Evolutionary conservation across 352 stramenopile species (phyloP), one percentile per base, ranked within the genome.

Genomic region (Phytopythium ostracodes): DNA sequence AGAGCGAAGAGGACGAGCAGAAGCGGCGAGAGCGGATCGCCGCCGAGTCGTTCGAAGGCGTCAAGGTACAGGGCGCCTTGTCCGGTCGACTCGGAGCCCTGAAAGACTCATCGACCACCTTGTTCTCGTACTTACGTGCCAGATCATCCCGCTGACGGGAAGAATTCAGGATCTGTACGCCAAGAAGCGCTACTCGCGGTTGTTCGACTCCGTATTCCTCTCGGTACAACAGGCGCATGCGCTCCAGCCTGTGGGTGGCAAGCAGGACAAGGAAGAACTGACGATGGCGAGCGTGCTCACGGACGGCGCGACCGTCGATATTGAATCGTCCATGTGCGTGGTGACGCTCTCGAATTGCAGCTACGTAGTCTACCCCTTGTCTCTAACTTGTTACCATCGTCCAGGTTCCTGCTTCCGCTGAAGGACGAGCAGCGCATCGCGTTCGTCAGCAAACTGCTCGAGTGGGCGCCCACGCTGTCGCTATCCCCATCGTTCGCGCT

Each of bases 321-420:
- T 94, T 52, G 85, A 94, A 56, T 90, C 83, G 10, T 86, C 82
- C 12, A 75, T 81, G 83, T 92, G 73, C 50, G 82, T 87, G 18
- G 14, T 29, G 24, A 44, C n/a, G 15, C n/a, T n/a, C n/a, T n/a
- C n/a, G n/a, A n/a, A n/a, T n/a, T n/a, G n/a, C n/a, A n/a, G n/a
- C n/a, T n/a, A n/a, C n/a, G n/a, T 60, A 38, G 25, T 14, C 20
- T 10, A 25, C 47, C 61, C n/a, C 12, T 47, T 54, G 18, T 53
- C 27, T 36, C 17, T 53, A 29, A 49, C 25, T 54, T n/a, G n/a
- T n/a, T n/a, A n/a, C 8, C 38, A 43, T 63, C 29, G 35, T 31
- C 27, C 4, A 91, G 85, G 25, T 94, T 91, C 56, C 66, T 94
- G 59, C 54, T 94, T 15, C 81, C 85, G 8, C 60, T 94, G 5